Percentiles rank a stretch among this genome's conserved stretches.
Conservation (phyloP, 306 rosid genomes). For the Gleditsia sinensis region DNA sequence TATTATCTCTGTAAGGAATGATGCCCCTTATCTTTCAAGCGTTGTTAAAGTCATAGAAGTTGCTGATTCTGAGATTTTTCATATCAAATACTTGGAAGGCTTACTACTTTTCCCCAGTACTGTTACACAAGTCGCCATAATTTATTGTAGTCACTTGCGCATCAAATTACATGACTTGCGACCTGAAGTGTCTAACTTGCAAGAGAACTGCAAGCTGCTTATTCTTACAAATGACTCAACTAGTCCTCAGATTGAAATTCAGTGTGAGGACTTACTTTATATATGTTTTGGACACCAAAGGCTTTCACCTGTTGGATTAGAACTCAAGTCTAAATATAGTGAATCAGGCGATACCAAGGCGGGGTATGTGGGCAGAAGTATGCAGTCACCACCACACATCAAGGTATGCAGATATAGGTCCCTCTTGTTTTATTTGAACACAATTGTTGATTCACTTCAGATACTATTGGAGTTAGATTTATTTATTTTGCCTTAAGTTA, state of each 20-base stretch:
- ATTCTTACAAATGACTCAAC: slow-evolving; percentile 76
- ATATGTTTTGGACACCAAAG: slow-evolving; percentile 57
- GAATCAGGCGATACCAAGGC: slow-evolving; percentile 44
- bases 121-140: slow-evolving; percentile 72
- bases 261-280: slow-evolving; percentile 63
- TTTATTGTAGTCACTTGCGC: slow-evolving; percentile 55
- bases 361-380: slow-evolving; percentile 40
- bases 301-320: slow-evolving; percentile 52
- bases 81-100: slow-evolving; percentile 62
- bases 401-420: slow-evolving; percentile 50
- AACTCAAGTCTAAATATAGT: slow-evolving; percentile 40
- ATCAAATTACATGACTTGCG: slow-evolving; percentile 39
- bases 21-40: slow-evolving; percentile 53
- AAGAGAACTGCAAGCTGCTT: slow-evolving; percentile 59
- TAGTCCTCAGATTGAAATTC: slow-evolving; percentile 71
- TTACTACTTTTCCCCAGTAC: slow-evolving; percentile 84
- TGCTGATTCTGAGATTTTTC: slow-evolving; percentile 55
- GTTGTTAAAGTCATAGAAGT: slow-evolving; percentile 61
- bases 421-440: slow-evolving; percentile 2
- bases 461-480: neutral
- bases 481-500: neutral
- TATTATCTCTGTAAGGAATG: slow-evolving; percentile 68
- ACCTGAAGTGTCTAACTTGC: slow-evolving; percentile 42
- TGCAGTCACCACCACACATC: slow-evolving; percentile 37
- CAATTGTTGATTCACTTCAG: slow-evolving; percentile 10